Evolutionary conservation across 1,284 basidiomycete genomes (phyloP).

Genomic region (Somion occarium): DNA sequence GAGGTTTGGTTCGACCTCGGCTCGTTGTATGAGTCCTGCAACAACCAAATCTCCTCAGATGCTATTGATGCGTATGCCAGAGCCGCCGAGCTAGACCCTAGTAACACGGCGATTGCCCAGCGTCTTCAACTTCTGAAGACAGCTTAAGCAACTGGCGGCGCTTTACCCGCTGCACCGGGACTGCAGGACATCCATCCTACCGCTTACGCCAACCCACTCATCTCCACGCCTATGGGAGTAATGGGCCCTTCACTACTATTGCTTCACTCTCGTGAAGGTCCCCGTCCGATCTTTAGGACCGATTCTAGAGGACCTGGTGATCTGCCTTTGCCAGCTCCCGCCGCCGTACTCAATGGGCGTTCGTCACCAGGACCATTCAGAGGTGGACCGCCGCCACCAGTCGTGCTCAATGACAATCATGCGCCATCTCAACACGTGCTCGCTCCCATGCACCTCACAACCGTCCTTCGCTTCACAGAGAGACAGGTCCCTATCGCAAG

Average conservation of each 20-base stretch:
- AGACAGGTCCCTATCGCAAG: slow-evolving; percentile 41
- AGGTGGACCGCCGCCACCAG: slow-evolving; percentile 74
- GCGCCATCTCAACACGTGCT: slow-evolving; percentile 67
- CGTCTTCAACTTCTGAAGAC: slow-evolving; percentile 75
- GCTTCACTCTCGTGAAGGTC: slow-evolving; percentile 44
- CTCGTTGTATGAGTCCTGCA: slow-evolving; percentile 95
- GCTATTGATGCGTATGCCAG: slow-evolving; percentile 97
- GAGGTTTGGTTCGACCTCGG: slow-evolving; percentile 99
- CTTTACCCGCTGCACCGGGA: slow-evolving; percentile 77
- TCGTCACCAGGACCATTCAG: slow-evolving; percentile 66
- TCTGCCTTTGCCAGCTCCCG: slow-evolving; percentile 52
- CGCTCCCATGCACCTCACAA: slow-evolving; percentile 84
- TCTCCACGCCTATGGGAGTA: slow-evolving; percentile 50
- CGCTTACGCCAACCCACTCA: slow-evolving; percentile 76
- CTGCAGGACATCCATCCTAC: slow-evolving; percentile 96
- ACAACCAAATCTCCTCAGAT: slow-evolving; percentile 97
- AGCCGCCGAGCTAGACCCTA: slow-evolving; percentile 85
- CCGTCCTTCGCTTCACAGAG: slow-evolving; percentile 49
- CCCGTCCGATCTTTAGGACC: slow-evolving; percentile 53
- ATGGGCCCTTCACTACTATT: slow-evolving; percentile 51
- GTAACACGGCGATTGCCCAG: slow-evolving; percentile 74
- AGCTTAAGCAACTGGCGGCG: slow-evolving; percentile 76
- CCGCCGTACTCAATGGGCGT: slow-evolving; percentile 27
- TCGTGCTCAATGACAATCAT: slow-evolving; percentile 62
- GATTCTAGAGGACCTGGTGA: slow-evolving; percentile 61